Percentiles rank a stretch among this genome's conserved stretches.
Evolutionary conservation across 345 rosid genomes (phyloP).

Genomic region (Corchorus capsularis): DNA sequence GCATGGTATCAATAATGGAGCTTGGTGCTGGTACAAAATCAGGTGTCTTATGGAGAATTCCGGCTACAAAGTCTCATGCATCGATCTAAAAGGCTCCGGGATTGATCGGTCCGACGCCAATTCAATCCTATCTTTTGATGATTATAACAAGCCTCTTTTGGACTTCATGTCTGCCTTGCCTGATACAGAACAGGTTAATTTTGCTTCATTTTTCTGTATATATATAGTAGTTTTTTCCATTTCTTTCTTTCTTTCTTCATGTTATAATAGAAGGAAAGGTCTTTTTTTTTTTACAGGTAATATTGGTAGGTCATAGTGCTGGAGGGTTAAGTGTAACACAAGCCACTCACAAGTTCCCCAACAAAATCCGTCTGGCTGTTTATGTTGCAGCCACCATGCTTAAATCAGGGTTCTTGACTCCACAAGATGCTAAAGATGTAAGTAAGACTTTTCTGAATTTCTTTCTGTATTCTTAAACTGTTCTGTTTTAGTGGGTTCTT

Average conservation of each 20-base stretch:
- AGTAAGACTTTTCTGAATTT: conserved; percentile 36
- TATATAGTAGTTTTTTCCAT: background rate
- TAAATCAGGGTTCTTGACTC: conserved; percentile 48
- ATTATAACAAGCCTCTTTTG: conserved; percentile 73
- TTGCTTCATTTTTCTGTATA: too few species aligned
- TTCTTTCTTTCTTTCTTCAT: background rate
- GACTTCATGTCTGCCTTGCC: conserved; percentile 64
- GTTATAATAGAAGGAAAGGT: background rate
- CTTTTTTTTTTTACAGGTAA: conserved; percentile 46
- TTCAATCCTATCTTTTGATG: conserved; percentile 57
- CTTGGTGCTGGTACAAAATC: conserved; percentile 97
- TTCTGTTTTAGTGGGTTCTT: background rate
- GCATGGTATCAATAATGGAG: conserved; percentile 78
- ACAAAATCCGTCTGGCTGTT: conserved; percentile 65
- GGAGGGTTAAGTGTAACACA: conserved; percentile 83
- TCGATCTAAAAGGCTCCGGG: conserved; percentile 75
- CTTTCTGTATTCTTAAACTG: background rate
- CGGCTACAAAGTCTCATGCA: conserved; percentile 74
- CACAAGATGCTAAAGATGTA: conserved; percentile 71
- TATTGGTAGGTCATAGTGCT: conserved; percentile 91
- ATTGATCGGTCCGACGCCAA: conserved; percentile 52
- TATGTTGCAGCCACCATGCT: conserved; percentile 89
- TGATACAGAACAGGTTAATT: conserved; percentile 55
- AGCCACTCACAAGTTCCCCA: conserved; percentile 53
- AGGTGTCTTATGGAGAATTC: conserved; percentile 74